phyloP scores from a whole-genome alignment of 1,284 basidiomycete genomes.

The Ceratobasidium sp. region DNA sequence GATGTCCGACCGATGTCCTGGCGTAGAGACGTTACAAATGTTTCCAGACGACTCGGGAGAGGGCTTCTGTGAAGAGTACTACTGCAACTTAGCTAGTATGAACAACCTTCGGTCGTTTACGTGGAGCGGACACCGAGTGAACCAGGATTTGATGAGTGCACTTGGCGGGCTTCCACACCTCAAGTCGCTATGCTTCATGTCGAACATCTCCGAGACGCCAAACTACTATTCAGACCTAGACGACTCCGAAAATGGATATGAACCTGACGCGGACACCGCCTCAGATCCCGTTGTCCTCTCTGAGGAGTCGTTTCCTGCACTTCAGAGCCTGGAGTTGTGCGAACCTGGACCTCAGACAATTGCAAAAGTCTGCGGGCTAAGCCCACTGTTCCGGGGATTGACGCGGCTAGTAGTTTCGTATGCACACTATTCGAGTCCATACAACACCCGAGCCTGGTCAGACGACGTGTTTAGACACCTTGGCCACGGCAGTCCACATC shows the following conservation, averaged over 20 bases:
- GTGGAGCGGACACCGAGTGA: constrained; percentile 5
- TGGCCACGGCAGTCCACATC: not conserved
- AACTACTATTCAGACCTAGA: not conserved
- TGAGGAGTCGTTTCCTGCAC: not conserved
- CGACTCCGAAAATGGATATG: not conserved
- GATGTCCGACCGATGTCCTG: not conserved
- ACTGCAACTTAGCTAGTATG: constrained; percentile 2
- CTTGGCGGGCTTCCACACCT: not conserved
- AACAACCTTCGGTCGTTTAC: not conserved
- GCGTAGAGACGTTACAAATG: not conserved
- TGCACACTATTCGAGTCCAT: not conserved
- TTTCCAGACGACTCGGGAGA: not conserved
- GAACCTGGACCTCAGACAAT: not conserved
- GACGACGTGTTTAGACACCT: not conserved
- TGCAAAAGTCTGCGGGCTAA: not conserved
- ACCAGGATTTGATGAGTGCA: not conserved
- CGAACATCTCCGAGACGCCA: constrained; percentile 4
- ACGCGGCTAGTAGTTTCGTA: not conserved
- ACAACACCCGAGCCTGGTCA: not conserved
- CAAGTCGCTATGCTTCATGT: not conserved
- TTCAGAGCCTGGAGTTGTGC: not conserved
- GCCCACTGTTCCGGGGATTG: not conserved
- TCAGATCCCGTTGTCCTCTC: not conserved
- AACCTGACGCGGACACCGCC: not conserved
- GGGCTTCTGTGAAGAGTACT: not conserved